Percentiles rank a stretch among this genome's conserved stretches.
phyloP scores from a whole-genome alignment of 345 rosid genomes.

The Alliaria petiolata region DNA sequence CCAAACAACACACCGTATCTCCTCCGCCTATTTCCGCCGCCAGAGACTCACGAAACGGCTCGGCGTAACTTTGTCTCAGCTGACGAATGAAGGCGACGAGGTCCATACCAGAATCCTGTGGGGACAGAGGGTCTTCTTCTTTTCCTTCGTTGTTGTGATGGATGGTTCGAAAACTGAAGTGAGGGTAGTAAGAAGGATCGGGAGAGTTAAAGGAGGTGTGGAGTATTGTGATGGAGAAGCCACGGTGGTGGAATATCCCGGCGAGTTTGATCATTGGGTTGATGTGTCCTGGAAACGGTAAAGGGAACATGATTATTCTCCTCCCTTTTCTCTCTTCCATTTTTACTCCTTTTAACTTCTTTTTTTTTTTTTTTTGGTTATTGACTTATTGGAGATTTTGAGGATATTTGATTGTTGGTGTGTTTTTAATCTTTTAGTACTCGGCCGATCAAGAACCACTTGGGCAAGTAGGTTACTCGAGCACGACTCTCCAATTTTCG shows the following conservation, averaged over 20 bases:
- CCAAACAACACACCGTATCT: conserved; percentile 40
- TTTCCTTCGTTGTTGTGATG: conserved; percentile 10
- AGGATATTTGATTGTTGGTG: not conserved
- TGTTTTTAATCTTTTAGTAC: not conserved
- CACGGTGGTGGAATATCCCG: conserved; percentile 41
- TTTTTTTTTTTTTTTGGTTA: too few relatives aligned
- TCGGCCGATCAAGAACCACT: not conserved
- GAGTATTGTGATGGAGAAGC: conserved; percentile 49
- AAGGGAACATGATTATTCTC: conserved; percentile 44
- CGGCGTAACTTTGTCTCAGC: conserved; percentile 35
- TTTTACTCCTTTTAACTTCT: not conserved
- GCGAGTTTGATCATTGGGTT: conserved; percentile 62
- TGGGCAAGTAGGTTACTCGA: not conserved
- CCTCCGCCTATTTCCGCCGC: conserved; percentile 26
- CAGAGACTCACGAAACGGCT: conserved; percentile 37
- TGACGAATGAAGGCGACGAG: conserved; percentile 9
- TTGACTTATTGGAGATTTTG: not conserved
- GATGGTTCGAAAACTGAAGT: conserved; percentile 46
- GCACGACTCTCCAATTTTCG: not conserved
- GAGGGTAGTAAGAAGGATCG: conserved; percentile 37
- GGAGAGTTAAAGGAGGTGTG: conserved; percentile 59
- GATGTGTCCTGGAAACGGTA: conserved; percentile 59
- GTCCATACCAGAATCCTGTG: not conserved
- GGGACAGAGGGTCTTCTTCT: not conserved
- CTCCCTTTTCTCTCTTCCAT: conserved; percentile 25